Evolutionary conservation across 139 green algal genomes (phyloP), one percentile per base, ranked within the genome.

Genomic region (Penium margaritaceum): DNA sequence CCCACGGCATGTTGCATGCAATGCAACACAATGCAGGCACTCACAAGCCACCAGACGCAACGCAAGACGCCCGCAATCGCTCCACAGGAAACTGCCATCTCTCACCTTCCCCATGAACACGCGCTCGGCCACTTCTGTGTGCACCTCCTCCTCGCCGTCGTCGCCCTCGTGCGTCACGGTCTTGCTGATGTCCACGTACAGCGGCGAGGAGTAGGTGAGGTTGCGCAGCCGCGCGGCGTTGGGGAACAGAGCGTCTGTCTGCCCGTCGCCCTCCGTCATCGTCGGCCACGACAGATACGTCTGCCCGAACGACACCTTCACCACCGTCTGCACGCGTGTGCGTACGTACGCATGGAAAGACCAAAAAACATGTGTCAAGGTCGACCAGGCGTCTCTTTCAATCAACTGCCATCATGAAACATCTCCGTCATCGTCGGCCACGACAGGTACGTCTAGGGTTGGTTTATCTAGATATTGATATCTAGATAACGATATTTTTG

Each of bases 201-300:
- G 87, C 37, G 94, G 91, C 5, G 91, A 90, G n/a, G 90, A 90
- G 77, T 98, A 99, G 0, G 94, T 99, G 19, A 99, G 84, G 84
- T 96, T 97, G 33, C 94, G 83, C 37, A 98, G 85, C 14, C 94
- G 83, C 0, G 94, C 94, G 74, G 97, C 93, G 63, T 94, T 95
- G 19, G 94, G 94, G 70, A 97, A 98, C 19, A 99, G 76, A 9
- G 87, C 86, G 1, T 67, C 73, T 30, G 90, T 93, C 67, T 97
- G 88, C 12, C 91, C 94, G 72, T 98, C 94, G 1, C 83, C 27
- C 32, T 98, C 94, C 0, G 89, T 94, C 72, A 95, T 90, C 37
- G 90, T 90, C 1, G 94, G 94, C 76, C 91, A 92, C 51, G 75
- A 87, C 34, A 98, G 85, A 76, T 96, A 98, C 65, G 98, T 94